phyloP scores from a whole-genome alignment of 192 early-diverging fungal species.

The Dissophora ornata region DNA sequence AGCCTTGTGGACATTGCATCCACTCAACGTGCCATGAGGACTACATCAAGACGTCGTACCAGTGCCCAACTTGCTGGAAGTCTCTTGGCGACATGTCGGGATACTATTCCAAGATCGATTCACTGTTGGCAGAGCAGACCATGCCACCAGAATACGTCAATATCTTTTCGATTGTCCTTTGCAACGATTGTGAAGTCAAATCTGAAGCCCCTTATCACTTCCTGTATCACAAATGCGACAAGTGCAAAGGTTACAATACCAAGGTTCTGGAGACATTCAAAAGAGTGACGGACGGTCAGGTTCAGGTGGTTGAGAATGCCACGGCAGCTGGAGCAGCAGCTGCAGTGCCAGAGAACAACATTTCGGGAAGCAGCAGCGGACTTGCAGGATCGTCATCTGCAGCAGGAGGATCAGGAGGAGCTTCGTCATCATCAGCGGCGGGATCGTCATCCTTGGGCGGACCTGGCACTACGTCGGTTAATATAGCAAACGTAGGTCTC shows the following conservation, averaged over 20 bases:
- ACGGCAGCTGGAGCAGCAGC: constrained; percentile 22
- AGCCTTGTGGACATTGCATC: constrained; percentile 94
- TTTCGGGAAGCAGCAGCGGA: constrained; percentile 30
- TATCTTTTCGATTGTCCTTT: constrained; percentile 79
- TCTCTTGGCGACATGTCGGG: constrained; percentile 86
- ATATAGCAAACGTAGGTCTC: neutral
- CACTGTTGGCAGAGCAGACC: constrained; percentile 76
- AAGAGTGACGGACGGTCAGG: constrained; percentile 30
- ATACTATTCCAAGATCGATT: constrained; percentile 88
- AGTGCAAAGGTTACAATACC: constrained; percentile 93
- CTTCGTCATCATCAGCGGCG: neutral
- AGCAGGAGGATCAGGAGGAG: constrained; percentile 2
- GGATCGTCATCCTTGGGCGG: neutral
- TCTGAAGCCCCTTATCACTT: constrained; percentile 92
- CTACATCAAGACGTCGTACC: constrained; percentile 91
- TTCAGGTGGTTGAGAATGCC: constrained; percentile 34
- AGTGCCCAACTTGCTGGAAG: constrained; percentile 95
- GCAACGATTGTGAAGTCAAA: constrained; percentile 95
- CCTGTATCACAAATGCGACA: constrained; percentile 93
- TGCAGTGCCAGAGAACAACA: constrained; percentile 26
- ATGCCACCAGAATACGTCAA: constrained; percentile 94
- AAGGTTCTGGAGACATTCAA: constrained; percentile 75
- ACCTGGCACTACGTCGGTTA: neutral
- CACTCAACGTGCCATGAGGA: constrained; percentile 87
- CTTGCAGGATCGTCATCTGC: neutral